Base-by-base conservation (phyloP, 2,329 filamentous ascomycete species). In the Alternaria alternata region DNA sequence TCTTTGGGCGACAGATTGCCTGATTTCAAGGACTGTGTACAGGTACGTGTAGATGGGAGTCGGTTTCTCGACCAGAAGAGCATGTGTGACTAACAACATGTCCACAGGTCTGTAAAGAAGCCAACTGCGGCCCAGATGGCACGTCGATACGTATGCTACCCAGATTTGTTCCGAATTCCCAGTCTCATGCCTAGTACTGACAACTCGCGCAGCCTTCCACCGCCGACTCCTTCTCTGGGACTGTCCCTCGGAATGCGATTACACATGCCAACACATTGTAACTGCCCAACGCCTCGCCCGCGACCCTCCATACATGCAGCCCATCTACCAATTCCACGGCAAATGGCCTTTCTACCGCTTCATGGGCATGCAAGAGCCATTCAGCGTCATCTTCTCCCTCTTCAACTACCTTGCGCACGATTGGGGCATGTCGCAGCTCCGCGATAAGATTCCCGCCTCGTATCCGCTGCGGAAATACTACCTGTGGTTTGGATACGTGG, bases 291-390 rank as follows among this genome's bases (percentile, higher is more conserved):
- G 94, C 65, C 81, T 93, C 66, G 82, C 86, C 26, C 83, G 86
- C 64, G 86, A 88, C 61, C 86, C 87, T 34, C 87, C 87, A 1
- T 88, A 89, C 82, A 81, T 87, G 64, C 79, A 88, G 30, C 86
- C 89, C 11, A 80, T 97, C 51, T 89, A 94, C 57, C 95, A 99
- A 81, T 99, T 94, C 84, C 93, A 99, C 82, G 95, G 95, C 32
- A 99, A 99, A 86, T 99, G 95, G 95, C 95, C 95, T 39, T 99
- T 99, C 81, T 85, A 89, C 78, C 91, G 95, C 67, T 86, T 97
- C 74, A 81, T 96, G 54, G 95, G 95, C 78, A 91, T 97, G 83
- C 95, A 99, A 81, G 95, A 99, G 82, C 93, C 94, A 60, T 93
- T 94, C 78, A 93, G 90, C 51, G 94, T 98, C 68, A 83, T 97